These are phyloP conservation scores for Taiwanofungus camphoratus DNA, from an alignment of 1,284 basidiomycete genomes.

Conservation along the genomic window DNA sequence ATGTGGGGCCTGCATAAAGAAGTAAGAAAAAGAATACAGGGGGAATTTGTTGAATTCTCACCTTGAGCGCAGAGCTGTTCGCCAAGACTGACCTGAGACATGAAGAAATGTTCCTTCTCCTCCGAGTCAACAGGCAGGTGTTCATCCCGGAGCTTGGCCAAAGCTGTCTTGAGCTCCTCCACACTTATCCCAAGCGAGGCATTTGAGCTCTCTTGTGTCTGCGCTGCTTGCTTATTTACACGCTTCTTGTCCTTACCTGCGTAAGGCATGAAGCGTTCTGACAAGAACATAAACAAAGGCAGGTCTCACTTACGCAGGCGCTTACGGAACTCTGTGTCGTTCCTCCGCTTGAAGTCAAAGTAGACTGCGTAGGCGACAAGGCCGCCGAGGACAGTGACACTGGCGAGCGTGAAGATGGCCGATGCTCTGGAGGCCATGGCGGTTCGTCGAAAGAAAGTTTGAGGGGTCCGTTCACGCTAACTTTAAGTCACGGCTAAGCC, in stretches of 20 bases:
- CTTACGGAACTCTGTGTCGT: slow-evolving; percentile 85
- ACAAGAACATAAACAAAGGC: slow-evolving; percentile 2
- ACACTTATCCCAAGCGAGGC: slow-evolving; percentile 34
- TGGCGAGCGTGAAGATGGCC: slow-evolving; percentile 51
- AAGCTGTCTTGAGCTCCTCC: slow-evolving; percentile 52
- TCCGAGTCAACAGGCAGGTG: slow-evolving; percentile 61
- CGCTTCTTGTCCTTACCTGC: slow-evolving; percentile 90
- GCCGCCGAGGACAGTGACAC: slow-evolving; percentile 57
- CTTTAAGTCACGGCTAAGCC: slow-evolving; percentile 10
- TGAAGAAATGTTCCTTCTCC: slow-evolving; percentile 85
- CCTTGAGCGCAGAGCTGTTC: slow-evolving; percentile 82
- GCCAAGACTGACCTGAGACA: slow-evolving; percentile 83
- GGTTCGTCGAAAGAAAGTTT: slow-evolving; percentile 22
- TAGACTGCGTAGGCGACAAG: slow-evolving; percentile 80
- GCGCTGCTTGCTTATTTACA: slow-evolving; percentile 69
- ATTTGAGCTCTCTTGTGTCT: slow-evolving; percentile 33
- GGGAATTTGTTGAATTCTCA: slow-evolving; percentile 36
- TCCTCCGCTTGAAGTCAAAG: slow-evolving; percentile 94
- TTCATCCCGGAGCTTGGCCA: slow-evolving; percentile 62
- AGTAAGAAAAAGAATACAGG: neutral
- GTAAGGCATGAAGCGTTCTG: slow-evolving; percentile 7
- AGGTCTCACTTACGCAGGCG: slow-evolving; percentile 64
- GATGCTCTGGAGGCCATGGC: slow-evolving; percentile 27
- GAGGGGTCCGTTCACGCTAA: slow-evolving; percentile 7
- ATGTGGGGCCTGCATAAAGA: slow-evolving; percentile 56